These are phyloP conservation scores for Chrysopogon serrulatus DNA, from an alignment of 176 grass and related monocot species.

Conservation along the genomic window DNA sequence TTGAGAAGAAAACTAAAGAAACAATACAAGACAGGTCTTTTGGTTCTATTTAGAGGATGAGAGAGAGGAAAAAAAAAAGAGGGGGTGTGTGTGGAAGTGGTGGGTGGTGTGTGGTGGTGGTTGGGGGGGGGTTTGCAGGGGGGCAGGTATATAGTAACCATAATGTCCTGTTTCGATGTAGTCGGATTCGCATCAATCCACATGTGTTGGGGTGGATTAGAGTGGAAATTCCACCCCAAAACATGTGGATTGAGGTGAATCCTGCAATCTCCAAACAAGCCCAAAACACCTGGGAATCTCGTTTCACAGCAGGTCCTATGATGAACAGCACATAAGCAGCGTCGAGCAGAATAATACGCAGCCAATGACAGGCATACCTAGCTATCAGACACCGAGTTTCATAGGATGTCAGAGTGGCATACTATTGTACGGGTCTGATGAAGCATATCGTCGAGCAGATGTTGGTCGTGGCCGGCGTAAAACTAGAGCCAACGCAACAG, in stretches of 20 bases:
- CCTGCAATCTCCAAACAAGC: too few relatives aligned
- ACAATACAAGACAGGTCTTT: neutral
- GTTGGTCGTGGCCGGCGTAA: neutral
- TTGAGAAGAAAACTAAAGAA: neutral
- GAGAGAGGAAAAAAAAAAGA: too few relatives aligned
- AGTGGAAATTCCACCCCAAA: too few relatives aligned
- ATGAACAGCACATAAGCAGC: neutral
- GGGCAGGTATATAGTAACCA: neutral
- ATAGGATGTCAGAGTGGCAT: neutral
- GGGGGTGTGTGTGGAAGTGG: too few relatives aligned
- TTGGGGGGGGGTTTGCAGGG: too few relatives aligned
- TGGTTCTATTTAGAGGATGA: neutral
- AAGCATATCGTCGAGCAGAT: constrained; percentile 26
- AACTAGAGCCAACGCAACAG: neutral
- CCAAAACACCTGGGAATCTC: neutral
- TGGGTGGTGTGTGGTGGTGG: too few relatives aligned
- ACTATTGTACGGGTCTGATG: neutral
- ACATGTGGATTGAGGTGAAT: too few relatives aligned
- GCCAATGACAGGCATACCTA: neutral
- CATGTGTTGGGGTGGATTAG: too few relatives aligned
- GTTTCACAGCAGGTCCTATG: neutral
- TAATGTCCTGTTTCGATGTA: too few relatives aligned
- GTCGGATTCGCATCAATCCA: too few relatives aligned
- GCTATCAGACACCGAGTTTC: neutral
- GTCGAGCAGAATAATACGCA: neutral